phyloP scores from a whole-genome alignment of 495 filamentous ascomycete genomes.

The Articulospora tetracladia region DNA sequence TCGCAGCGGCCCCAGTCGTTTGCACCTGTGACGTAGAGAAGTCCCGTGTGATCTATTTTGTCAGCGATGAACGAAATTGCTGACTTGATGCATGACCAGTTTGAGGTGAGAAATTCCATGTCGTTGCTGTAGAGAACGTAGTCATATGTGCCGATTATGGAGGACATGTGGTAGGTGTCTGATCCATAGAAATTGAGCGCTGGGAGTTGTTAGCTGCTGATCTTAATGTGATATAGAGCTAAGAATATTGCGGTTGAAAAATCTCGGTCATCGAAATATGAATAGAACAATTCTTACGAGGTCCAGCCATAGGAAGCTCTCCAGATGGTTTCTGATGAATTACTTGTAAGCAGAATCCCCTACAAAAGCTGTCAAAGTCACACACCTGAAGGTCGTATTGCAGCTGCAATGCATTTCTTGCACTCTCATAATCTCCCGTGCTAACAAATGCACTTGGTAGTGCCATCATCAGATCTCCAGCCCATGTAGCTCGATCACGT shows the following conservation, averaged over 20 bases:
- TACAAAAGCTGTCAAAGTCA: background rate
- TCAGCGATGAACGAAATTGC: slow-evolving; percentile 50
- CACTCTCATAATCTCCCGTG: slow-evolving; percentile 54
- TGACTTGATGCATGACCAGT: slow-evolving; percentile 45
- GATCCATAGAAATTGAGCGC: slow-evolving; percentile 50
- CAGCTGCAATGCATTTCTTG: slow-evolving; percentile 54
- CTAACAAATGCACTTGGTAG: slow-evolving; percentile 50
- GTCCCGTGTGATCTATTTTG: slow-evolving; percentile 45
- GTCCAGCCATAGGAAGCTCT: slow-evolving; percentile 36
- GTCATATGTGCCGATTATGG: slow-evolving; percentile 58
- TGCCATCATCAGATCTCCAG: slow-evolving; percentile 56
- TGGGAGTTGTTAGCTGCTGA: background rate
- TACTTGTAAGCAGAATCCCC: background rate
- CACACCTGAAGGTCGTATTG: slow-evolving; percentile 44
- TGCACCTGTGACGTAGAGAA: slow-evolving; percentile 51
- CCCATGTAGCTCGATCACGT: slow-evolving; percentile 53
- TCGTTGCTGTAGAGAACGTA: slow-evolving; percentile 57
- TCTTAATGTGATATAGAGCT: no score
- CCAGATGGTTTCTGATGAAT: background rate
- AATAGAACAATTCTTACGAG: slow-evolving; percentile 11
- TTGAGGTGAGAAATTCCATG: slow-evolving; percentile 40
- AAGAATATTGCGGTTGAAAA: no score
- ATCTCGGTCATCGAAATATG: no score
- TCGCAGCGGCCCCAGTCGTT: slow-evolving; percentile 55
- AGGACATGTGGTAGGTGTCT: slow-evolving; percentile 61